Base-by-base conservation (phyloP, 768 basidiomycete genomes). In the Pisolithus microcarpus region DNA sequence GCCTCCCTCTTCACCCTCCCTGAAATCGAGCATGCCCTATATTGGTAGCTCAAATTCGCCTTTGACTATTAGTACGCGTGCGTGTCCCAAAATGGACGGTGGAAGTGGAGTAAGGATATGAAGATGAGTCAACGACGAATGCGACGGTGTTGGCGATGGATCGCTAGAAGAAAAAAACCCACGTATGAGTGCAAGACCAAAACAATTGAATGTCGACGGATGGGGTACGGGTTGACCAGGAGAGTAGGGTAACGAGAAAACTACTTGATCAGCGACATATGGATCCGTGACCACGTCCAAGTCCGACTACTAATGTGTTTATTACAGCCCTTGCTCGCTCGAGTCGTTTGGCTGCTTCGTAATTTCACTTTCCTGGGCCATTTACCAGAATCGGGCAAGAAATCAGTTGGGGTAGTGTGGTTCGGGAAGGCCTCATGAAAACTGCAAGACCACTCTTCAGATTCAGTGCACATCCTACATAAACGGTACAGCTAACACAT, bases 21-120 rank as follows among this genome's bases (percentile, higher is more conserved):
- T 66, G 64, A 82, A 85, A 64, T 94, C 91, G 45, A 96, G 70
- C 84, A 91, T 81, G 0, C 86, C 91, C 82, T 85, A 87, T 0
- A 92, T 71, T 0, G 93, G 93, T 0, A 96, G 68, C 65, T 94
- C 91, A 59, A 93, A 72, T 62, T 92, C 91, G 7, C 93, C 93
- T 65, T 88, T 92, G 43, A 23, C 21, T 23, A 94, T 81, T 4
- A 95, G 54, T 3, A 49, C 15, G 2, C 61, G 57, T 1, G 63
- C 48, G 21, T 51, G 58, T 0, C 60, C 55, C 2, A 95, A 72
- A 1, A 74, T 38, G 0, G 61, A 48, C 0, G 76, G 67, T 0
- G 84, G 81, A 1, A 92, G 53, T 0, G 94, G 91, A 0, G 93
- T 91, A 34, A 96, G 70, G n/a, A 96, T 57, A 31, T 95, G 91